phyloP scores from a whole-genome alignment of 2,329 filamentous ascomycete genomes.

The Aspergillus sojae region DNA sequence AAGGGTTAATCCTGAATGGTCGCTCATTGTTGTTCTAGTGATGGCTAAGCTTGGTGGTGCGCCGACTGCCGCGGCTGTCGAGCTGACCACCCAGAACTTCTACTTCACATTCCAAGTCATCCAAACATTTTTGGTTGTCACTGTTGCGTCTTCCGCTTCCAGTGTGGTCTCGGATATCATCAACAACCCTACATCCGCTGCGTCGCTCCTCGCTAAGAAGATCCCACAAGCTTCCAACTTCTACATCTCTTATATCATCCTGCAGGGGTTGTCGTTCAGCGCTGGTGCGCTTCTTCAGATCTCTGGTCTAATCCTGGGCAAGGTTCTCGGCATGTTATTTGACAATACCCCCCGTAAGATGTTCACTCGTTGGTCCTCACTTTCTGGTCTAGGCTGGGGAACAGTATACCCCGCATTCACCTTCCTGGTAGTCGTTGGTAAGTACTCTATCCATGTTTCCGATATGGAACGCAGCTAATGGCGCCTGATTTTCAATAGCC shows the following conservation, averaged over 20 bases:
- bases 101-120: conserved; percentile 76
- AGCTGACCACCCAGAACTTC: conserved; percentile 85
- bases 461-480: background rate
- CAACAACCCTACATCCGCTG: conserved; percentile 62
- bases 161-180: conserved; percentile 67
- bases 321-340: conserved; percentile 72
- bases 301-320: conserved; percentile 71
- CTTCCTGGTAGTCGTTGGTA: conserved; percentile 77
- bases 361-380: conserved; percentile 74
- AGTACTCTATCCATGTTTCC: conserved; percentile 30
- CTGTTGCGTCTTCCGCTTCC: conserved; percentile 77
- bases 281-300: conserved; percentile 74
- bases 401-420: conserved; percentile 80
- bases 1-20: background rate
- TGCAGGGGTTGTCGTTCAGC: conserved; percentile 83
- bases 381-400: conserved; percentile 79
- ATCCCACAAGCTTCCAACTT: conserved; percentile 88
- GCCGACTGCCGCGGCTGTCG: conserved; percentile 76
- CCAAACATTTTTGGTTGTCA: conserved; percentile 88
- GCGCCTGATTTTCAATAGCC: conserved; percentile 50
- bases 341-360: conserved; percentile 78
- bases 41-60: conserved; percentile 80
- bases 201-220: conserved; percentile 68
- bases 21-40: conserved; percentile 45
- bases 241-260: conserved; percentile 91